Conservation (phyloP, 306 rosid species). For the Rosa rugosa region DNA sequence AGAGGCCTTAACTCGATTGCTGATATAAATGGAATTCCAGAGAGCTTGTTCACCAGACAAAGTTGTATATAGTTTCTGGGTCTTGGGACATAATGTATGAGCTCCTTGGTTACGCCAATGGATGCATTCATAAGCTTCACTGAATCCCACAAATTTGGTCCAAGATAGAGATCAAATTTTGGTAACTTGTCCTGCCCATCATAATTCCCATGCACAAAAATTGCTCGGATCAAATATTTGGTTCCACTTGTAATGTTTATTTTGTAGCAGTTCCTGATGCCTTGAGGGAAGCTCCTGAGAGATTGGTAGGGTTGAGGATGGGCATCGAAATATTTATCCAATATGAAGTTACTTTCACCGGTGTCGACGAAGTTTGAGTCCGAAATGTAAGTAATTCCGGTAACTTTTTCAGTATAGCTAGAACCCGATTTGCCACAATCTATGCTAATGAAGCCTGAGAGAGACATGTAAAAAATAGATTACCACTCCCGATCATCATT, state of each 20-base stretch:
- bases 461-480: not conserved
- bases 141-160: constrained; percentile 39
- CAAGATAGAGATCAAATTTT: constrained; percentile 32
- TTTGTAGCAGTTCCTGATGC: constrained; percentile 42
- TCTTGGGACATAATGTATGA: constrained; percentile 19
- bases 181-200: constrained; percentile 30
- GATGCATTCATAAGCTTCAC: constrained; percentile 5
- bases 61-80: constrained; percentile 5
- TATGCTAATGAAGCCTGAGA: constrained; percentile 15
- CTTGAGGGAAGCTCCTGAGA: constrained; percentile 49
- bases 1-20: constrained; percentile 14
- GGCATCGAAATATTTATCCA: not conserved
- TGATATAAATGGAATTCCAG: constrained; percentile 16
- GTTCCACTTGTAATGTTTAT: constrained; percentile 22
- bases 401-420: constrained; percentile 2
- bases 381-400: constrained; percentile 19
- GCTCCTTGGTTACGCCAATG: constrained; percentile 25
- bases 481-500: no score
- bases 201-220: constrained; percentile 42
- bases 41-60: constrained; percentile 5
- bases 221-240: constrained; percentile 40
- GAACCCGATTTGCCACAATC: constrained; percentile 30
- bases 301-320: not conserved
- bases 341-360: constrained; percentile 13
- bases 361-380: constrained; percentile 19